phyloP scores from a whole-genome alignment of 1,284 basidiomycete species.

The Cutaneotrichosporon cavernicola region DNA sequence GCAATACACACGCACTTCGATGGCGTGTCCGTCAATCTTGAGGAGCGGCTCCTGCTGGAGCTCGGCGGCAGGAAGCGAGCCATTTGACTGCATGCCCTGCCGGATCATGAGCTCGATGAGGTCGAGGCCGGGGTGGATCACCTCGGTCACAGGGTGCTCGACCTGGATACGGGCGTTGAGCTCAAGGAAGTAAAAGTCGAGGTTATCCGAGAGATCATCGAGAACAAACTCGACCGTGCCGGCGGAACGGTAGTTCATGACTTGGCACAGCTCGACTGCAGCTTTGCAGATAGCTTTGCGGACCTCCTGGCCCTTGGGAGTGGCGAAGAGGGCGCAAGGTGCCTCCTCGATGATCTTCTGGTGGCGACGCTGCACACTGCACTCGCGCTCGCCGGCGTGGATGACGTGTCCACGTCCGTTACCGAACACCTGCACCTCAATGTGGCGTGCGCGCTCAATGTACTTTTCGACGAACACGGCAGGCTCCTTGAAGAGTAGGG shows the following conservation, averaged over 20 bases:
- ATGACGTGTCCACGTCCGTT: slow-evolving; percentile 61
- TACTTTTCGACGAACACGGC: slow-evolving; percentile 66
- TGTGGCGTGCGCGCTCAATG: slow-evolving; percentile 60
- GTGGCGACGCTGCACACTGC: slow-evolving; percentile 67
- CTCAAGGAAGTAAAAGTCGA: slow-evolving; percentile 68
- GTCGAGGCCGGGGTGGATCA: slow-evolving; percentile 61
- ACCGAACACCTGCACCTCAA: slow-evolving; percentile 72
- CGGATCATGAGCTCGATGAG: slow-evolving; percentile 64
- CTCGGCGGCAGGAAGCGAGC: slow-evolving; percentile 52
- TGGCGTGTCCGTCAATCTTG: slow-evolving; percentile 53
- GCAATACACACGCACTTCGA: slow-evolving; percentile 67
- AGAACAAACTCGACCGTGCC: slow-evolving; percentile 70
- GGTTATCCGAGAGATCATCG: slow-evolving; percentile 54
- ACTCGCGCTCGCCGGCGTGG: slow-evolving; percentile 70
- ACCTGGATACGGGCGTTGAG: slow-evolving; percentile 74
- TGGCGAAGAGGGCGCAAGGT: slow-evolving; percentile 56
- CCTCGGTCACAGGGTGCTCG: slow-evolving; percentile 69
- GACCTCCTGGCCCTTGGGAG: slow-evolving; percentile 41
- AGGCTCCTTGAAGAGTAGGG: slow-evolving; percentile 58
- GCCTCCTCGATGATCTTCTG: slow-evolving; percentile 74
- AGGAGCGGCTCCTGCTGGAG: slow-evolving; percentile 31
- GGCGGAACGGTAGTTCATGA: slow-evolving; percentile 62
- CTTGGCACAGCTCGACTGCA: slow-evolving; percentile 58
- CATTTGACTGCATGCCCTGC: slow-evolving; percentile 40
- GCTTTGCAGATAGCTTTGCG: slow-evolving; percentile 59